Evolutionary conservation across 768 basidiomycete species (phyloP).

Genomic region (Sporobolomyces roseus): DNA sequence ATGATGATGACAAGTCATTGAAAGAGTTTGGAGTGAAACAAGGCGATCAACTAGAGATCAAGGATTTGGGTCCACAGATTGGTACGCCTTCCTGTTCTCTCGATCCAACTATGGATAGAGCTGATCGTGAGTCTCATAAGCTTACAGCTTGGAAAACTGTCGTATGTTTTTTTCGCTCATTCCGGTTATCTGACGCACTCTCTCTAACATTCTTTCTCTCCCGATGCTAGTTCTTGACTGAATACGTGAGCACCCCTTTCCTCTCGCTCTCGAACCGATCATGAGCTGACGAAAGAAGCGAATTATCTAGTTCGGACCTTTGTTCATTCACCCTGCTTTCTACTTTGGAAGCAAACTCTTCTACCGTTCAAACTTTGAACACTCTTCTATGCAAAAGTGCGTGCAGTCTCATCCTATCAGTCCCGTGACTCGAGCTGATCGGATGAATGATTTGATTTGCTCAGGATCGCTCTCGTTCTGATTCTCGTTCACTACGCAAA

Average conservation of each 20-base stretch:
- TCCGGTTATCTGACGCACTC: not conserved
- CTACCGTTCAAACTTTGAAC: conserved; percentile 67
- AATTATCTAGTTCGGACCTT: conserved; percentile 65
- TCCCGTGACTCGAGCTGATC: no score
- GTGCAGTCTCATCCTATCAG: no score
- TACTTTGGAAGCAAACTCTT: conserved; percentile 64
- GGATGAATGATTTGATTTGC: no score
- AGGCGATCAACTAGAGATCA: conserved; percentile 67
- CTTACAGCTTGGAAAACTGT: conserved; percentile 66
- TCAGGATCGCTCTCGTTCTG: conserved; percentile 67
- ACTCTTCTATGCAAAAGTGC: conserved; percentile 75
- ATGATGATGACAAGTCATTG: conserved; percentile 64
- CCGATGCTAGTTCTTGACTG: conserved; percentile 61
- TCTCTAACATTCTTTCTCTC: not conserved
- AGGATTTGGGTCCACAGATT: conserved; percentile 87
- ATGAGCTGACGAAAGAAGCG: not conserved
- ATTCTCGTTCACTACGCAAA: conserved; percentile 84
- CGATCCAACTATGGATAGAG: not conserved
- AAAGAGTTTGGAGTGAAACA: conserved; percentile 58
- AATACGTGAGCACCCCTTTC: conserved; percentile 71
- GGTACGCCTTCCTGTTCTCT: conserved; percentile 45
- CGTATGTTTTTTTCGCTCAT: conserved; percentile 11
- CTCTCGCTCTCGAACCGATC: not conserved
- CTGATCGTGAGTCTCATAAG: not conserved
- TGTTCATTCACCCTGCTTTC: conserved; percentile 80